These are phyloP conservation scores for Psilocybe sp. DNA, from an alignment of 768 basidiomycete genomes.

Conservation along the genomic window DNA sequence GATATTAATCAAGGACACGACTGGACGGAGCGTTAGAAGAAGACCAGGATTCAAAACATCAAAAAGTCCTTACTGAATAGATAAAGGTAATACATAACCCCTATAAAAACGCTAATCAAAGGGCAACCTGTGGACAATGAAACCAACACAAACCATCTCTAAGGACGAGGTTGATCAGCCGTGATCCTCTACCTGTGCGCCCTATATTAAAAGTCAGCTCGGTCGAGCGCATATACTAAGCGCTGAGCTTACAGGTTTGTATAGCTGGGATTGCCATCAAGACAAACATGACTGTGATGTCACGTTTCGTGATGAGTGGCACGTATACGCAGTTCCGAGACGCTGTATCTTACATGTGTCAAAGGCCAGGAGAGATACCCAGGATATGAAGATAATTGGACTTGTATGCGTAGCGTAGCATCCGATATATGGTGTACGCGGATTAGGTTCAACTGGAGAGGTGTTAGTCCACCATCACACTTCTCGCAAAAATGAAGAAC, in stretches of 20 bases:
- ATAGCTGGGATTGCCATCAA: slow-evolving; percentile 15
- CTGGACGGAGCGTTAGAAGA: slow-evolving; percentile 2
- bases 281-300: slow-evolving; percentile 11
- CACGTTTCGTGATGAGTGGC: not conserved
- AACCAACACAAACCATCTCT: slow-evolving; percentile 13
- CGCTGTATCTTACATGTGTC: slow-evolving; percentile 9
- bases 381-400: slow-evolving; percentile 17
- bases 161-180: slow-evolving; percentile 10
- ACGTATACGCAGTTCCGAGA: not conserved
- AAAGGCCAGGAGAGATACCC: slow-evolving; percentile 13
- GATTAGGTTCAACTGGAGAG: slow-evolving; percentile 16
- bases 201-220: not conserved
- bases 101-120: slow-evolving; percentile 3
- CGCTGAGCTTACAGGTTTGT: slow-evolving; percentile 11
- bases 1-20: slow-evolving; percentile 16
- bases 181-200: slow-evolving; percentile 8
- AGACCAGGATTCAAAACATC: not conserved
- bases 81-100: slow-evolving; percentile 19
- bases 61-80: slow-evolving; percentile 13
- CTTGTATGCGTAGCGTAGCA: slow-evolving; percentile 15
- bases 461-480: not conserved
- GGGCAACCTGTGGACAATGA: not conserved
- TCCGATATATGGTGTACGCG: slow-evolving; percentile 12
- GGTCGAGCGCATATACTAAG: too few relatives aligned
- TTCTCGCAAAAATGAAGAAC: not conserved